Base-by-base conservation (phyloP, 1,284 basidiomycete genomes). In the Cutaneotrichosporon arboriforme region DNA sequence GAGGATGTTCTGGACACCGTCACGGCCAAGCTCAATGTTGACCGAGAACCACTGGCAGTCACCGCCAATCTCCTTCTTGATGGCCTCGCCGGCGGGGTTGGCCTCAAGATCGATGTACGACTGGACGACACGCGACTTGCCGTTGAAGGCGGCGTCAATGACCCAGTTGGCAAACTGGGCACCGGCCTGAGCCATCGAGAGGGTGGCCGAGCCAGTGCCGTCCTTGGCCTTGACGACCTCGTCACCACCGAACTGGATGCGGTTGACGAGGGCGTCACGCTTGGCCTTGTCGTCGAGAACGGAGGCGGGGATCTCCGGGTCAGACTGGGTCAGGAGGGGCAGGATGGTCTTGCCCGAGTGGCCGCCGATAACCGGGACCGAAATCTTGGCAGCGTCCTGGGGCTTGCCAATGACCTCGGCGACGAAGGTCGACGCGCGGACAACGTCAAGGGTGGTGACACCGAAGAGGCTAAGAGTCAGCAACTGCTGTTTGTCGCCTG, bases 281-380 rank as follows among this genome's bases (percentile, higher is more conserved):
- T 77, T 74, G 63, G 63, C 72, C 78, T 86, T 84, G 68, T 86
- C 85, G 54, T 51, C 50, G 43, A 75, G 62, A 63, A 75, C 61
- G 23, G 65, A 67, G 36, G 64, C 45, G 55, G 72, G 65, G 51
- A 71, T 70, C 57, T 63, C 56, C 51, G 74, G 73, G 60, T 75
- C 63, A 43, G 81, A 80, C 79, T 97, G 94, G 41, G 88, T 90
- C 67, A 98, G 84, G 46, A 98, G 81, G 40, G 94, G 94, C 21
- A 98, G 87, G 72, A 98, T 98, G 57, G 94, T 98, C 44, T 87
- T 81, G 65, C 96, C 94, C 42, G 88, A 90, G 85, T 98, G 94
- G 43, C 96, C 94, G 69, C 96, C 94, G 55, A 97, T 79, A 63
- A 97, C 93, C 57, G 92, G 87, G 60, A 97, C 82, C 46, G 80